Conservation (phyloP, 2,329 filamentous ascomycete genomes). For the Alternaria gansuensis region DNA sequence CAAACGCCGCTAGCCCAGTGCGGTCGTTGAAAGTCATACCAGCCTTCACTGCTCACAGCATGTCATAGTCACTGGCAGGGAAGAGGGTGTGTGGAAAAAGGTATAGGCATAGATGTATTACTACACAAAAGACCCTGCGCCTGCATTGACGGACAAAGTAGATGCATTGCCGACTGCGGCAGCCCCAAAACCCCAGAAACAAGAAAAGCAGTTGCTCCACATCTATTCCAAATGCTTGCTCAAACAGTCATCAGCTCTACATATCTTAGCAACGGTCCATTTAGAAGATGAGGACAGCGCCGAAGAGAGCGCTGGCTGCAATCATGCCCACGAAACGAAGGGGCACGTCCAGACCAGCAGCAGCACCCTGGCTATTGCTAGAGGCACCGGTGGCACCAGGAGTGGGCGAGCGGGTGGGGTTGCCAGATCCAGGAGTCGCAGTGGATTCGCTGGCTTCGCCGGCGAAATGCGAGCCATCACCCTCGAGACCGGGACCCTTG, state of each 20-base stretch:
- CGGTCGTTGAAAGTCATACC: neutral
- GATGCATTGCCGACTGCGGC: slow-evolving; percentile 13
- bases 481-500: slow-evolving; percentile 63
- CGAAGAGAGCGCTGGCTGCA: slow-evolving; percentile 45
- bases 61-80: neutral
- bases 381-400: slow-evolving; percentile 18
- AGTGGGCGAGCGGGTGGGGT: slow-evolving; percentile 37
- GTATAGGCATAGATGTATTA: slow-evolving; percentile 14
- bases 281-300: slow-evolving; percentile 46
- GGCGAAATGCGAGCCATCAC: slow-evolving; percentile 54
- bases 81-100: neutral
- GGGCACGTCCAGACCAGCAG: slow-evolving; percentile 38
- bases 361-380: slow-evolving; percentile 27
- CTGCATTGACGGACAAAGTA: slow-evolving; percentile 22
- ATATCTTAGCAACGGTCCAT: slow-evolving; percentile 10
- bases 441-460: slow-evolving; percentile 41
- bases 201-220: slow-evolving; percentile 17
- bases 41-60: neutral
- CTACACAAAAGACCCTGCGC: slow-evolving; percentile 22
- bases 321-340: slow-evolving; percentile 43
- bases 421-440: slow-evolving; percentile 43
- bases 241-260: neutral
- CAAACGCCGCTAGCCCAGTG: slow-evolving; percentile 8
- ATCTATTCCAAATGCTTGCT: slow-evolving; percentile 12
- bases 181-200: slow-evolving; percentile 13